phyloP scores from a whole-genome alignment of 345 rosid species.

The Ailanthus altissimus region DNA sequence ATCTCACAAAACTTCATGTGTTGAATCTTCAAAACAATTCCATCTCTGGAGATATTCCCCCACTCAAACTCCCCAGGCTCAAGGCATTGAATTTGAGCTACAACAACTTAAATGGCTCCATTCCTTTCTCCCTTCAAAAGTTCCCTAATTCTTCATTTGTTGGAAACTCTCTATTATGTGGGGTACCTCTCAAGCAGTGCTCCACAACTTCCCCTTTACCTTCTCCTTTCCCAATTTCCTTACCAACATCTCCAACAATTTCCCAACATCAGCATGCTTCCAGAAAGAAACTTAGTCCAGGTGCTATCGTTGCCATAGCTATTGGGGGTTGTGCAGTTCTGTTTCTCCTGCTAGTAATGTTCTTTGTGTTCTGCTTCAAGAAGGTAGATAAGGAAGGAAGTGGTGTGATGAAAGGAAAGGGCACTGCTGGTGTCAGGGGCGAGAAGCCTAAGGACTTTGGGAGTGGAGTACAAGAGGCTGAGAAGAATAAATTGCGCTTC shows the following conservation, averaged over 20 bases:
- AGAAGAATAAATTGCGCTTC: slow-evolving; percentile 79
- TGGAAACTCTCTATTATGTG: slow-evolving; percentile 70
- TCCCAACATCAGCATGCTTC: slow-evolving; percentile 25
- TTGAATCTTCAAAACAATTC: slow-evolving; percentile 59
- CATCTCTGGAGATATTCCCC: slow-evolving; percentile 50
- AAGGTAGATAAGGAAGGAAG: slow-evolving; percentile 33
- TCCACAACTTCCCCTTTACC: slow-evolving; percentile 29
- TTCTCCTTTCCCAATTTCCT: slow-evolving; percentile 38
- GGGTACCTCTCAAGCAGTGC: slow-evolving; percentile 53
- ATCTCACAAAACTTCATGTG: slow-evolving; percentile 40
- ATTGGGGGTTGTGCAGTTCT: slow-evolving; percentile 45
- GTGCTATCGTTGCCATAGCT: slow-evolving; percentile 48
- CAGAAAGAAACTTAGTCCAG: slow-evolving; percentile 39
- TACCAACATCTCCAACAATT: slow-evolving; percentile 32
- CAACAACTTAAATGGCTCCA: slow-evolving; percentile 63
- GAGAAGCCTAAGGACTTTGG: slow-evolving; percentile 72
- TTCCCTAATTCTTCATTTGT: slow-evolving; percentile 51
- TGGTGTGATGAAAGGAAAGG: slow-evolving; percentile 38
- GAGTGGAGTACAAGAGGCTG: slow-evolving; percentile 85
- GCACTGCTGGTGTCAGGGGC: slow-evolving; percentile 30
- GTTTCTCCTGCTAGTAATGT: slow-evolving; percentile 37
- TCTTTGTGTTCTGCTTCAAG: slow-evolving; percentile 45
- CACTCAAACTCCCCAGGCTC: slow-evolving; percentile 49
- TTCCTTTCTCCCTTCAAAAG: slow-evolving; percentile 50
- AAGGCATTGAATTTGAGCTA: slow-evolving; percentile 56